Conservation (phyloP, 768 basidiomycete species). For the Mycena maculata region DNA sequence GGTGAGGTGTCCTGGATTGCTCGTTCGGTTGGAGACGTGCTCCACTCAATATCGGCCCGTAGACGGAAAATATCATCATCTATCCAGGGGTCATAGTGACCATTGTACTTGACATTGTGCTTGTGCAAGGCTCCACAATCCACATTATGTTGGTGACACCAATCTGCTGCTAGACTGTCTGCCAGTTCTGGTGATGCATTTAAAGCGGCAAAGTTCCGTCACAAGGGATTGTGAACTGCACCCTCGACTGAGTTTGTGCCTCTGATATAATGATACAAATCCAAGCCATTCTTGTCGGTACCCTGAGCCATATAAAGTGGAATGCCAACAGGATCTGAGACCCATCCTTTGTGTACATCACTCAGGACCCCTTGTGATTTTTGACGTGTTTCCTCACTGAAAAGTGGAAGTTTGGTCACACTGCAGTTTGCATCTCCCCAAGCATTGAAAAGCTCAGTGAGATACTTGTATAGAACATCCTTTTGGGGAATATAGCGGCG, state of each 20-base stretch:
- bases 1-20: neutral
- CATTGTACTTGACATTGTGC: neutral
- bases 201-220: neutral
- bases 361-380: neutral
- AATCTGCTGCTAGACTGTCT: neutral
- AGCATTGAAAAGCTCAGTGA: neutral
- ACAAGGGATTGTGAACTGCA: neutral
- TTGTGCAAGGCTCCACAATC: neutral
- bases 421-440: neutral
- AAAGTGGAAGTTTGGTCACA: neutral
- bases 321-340: too few species aligned
- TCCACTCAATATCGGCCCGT: neutral
- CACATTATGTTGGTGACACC: neutral
- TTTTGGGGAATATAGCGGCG: neutral
- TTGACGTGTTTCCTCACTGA: neutral
- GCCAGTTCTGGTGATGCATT: neutral
- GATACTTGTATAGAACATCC: neutral
- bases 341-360: slow-evolving; percentile 1
- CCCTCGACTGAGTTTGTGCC: neutral
- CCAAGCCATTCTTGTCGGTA: neutral
- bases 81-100: neutral
- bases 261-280: neutral
- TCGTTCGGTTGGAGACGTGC: too few species aligned
- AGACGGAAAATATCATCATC: neutral
- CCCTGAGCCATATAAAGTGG: neutral